A percentile compares a stretch with the other conserved stretches of the same genome.
phyloP scores from a whole-genome alignment of 2,329 filamentous ascomycete genomes.

The Fusarium coicis region DNA sequence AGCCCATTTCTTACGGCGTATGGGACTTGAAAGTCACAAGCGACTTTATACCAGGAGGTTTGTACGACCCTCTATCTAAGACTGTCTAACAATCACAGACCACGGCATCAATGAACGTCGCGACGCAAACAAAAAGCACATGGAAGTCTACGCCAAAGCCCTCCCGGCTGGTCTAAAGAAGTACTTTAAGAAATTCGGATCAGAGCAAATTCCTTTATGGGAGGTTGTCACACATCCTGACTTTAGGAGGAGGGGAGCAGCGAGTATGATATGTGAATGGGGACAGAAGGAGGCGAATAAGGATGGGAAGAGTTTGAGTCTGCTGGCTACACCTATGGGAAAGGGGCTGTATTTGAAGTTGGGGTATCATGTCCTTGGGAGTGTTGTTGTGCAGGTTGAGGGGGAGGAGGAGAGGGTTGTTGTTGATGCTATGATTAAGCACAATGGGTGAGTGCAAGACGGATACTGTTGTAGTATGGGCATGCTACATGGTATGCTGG shows the following conservation, averaged over 20 bases:
- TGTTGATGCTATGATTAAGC: background rate
- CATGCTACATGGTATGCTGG: background rate
- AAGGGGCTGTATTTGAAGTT: background rate
- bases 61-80: rapidly evolving
- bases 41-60: background rate
- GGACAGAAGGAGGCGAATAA: background rate
- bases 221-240: background rate
- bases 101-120: conserved; percentile 7
- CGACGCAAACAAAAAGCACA: background rate
- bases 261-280: conserved; percentile 10
- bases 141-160: background rate
- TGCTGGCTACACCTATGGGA: background rate
- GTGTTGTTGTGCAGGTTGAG: background rate
- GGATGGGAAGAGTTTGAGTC: background rate
- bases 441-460: background rate
- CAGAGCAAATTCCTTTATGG: background rate
- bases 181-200: background rate
- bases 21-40: background rate
- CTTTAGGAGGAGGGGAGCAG: background rate
- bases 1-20: background rate
- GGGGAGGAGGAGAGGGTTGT: conserved; percentile 6
- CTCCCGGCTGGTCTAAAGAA: background rate
- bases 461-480: too few relatives aligned
- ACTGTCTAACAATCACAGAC: background rate
- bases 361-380: background rate